Conservation (phyloP, 2,329 filamentous ascomycete species). For the Ophiostoma quercus region DNA sequence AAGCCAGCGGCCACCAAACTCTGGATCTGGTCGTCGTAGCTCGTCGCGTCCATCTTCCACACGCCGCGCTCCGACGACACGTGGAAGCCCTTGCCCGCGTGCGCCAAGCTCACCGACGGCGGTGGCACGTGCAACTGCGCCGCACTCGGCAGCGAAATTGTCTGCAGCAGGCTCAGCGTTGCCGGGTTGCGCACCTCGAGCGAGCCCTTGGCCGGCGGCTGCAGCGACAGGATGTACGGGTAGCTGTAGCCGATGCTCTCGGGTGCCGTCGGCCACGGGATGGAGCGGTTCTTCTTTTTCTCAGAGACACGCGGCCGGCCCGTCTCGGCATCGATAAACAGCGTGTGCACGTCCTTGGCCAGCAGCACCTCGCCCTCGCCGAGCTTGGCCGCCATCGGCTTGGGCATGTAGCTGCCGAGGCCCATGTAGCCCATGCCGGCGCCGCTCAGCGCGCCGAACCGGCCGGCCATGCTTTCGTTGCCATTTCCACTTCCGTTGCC, state of each 20-base stretch:
- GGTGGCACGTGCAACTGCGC: slow-evolving; percentile 85
- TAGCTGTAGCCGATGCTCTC: slow-evolving; percentile 95
- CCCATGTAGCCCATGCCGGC: slow-evolving; percentile 94
- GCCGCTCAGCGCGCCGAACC: slow-evolving; percentile 77
- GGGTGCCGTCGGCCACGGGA: slow-evolving; percentile 86
- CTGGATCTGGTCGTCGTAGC: slow-evolving; percentile 85
- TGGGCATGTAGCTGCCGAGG: slow-evolving; percentile 84
- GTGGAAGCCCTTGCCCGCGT: slow-evolving; percentile 92
- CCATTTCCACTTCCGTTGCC: background rate
- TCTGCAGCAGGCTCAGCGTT: slow-evolving; percentile 84
- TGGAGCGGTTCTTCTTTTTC: slow-evolving; percentile 50
- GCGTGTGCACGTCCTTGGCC: slow-evolving; percentile 95
- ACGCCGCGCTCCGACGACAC: slow-evolving; percentile 86
- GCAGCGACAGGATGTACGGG: slow-evolving; percentile 84
- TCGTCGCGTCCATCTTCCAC: slow-evolving; percentile 92
- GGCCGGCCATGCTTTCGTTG: slow-evolving; percentile 43
- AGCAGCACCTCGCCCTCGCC: slow-evolving; percentile 79
- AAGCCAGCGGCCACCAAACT: slow-evolving; percentile 67
- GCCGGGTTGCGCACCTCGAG: slow-evolving; percentile 91
- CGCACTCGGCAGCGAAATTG: slow-evolving; percentile 73
- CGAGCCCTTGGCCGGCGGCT: slow-evolving; percentile 67
- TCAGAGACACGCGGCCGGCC: slow-evolving; percentile 54
- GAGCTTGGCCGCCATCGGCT: slow-evolving; percentile 77
- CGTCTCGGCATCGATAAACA: slow-evolving; percentile 83
- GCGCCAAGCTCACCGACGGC: slow-evolving; percentile 86